These are phyloP conservation scores for Pyrenophora graminea DNA, from an alignment of 2,329 filamentous ascomycete species.

Conservation along the genomic window DNA sequence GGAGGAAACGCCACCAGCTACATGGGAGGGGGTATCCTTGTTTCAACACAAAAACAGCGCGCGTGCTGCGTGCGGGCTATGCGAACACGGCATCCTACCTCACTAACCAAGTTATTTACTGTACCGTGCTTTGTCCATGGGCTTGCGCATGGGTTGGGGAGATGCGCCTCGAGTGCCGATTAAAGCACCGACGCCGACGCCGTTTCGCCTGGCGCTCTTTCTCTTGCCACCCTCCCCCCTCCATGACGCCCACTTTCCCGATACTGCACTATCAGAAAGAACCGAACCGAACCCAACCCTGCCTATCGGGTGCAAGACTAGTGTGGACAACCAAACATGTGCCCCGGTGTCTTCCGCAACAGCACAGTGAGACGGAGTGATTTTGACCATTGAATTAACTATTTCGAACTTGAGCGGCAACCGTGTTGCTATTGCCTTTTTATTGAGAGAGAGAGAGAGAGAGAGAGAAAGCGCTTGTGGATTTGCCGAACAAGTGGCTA, in stretches of 20 bases:
- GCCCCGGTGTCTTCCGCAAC: slow-evolving; percentile 2
- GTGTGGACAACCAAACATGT: slow-evolving; percentile 2
- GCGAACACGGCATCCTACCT: no score
- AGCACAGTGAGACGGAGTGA: background rate
- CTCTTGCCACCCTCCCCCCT: background rate
- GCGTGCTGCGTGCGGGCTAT: slow-evolving; percentile 6
- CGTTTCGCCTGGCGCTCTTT: no score
- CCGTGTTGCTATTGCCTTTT: background rate
- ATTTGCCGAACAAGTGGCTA: slow-evolving; percentile 13
- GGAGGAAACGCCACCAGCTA: no score
- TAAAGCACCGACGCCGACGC: slow-evolving; percentile 8
- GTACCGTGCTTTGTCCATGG: background rate
- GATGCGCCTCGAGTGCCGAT: slow-evolving; percentile 7
- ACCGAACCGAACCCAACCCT: no score
- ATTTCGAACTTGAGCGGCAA: slow-evolving; percentile 2
- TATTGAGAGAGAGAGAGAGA: background rate
- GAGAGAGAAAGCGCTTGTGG: slow-evolving; percentile 1
- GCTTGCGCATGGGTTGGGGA: no score
- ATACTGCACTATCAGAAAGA: no score
- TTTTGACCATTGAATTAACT: slow-evolving; percentile 1
- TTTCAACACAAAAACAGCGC: background rate
- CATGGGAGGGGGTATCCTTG: background rate
- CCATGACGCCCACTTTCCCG: slow-evolving; percentile 4
- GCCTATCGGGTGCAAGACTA: background rate
- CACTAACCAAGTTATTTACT: no score